Evolutionary conservation across 2,329 filamentous ascomycete species (phyloP), one percentile per base, ranked within the genome.

Genomic region (Berkeleyomyces rouxiae): DNA sequence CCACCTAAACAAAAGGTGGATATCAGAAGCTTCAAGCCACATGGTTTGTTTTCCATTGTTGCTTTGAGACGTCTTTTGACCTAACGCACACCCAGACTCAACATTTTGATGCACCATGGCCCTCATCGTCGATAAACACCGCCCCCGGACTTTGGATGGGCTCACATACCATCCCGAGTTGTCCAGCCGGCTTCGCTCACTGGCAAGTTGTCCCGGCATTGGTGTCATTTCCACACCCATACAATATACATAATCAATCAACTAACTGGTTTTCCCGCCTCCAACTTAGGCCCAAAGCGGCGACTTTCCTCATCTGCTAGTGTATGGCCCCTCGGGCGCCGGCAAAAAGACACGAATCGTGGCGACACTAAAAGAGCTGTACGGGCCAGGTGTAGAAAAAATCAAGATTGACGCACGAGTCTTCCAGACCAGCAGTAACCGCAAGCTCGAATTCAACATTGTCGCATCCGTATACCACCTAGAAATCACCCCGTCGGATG

Each of bases 381-480:
- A 93, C 73, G 93, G 93, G 0, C 86, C 92, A 0, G 92, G 93
- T 51, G 93, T 96, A n/a, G 95, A 99, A 71, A 97, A 96, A 80
- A 99, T 99, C 80, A 97, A 97, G 77, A 97, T 99, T 75, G 93
- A 99, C 72, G 89, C 90, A 10, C 88, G 93, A 67, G 87, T 96
- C 64, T 99, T 99, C 77, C 91, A 96, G 74, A 97, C 93, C 0
- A 91, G 84, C 31, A 87, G 86, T 71, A 97, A 96, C 74, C 90
- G 93, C 72, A 99, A 99, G 75, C 86, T 99, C 69, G 93, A 99
- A 75, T 99, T 99, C 82, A 99, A 96, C 76, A 95, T 99, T 67
- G 93, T 99, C 62, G 85, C 91, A 53, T 97, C 92, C 0, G 85
- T 96, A 67, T 99, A 99, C 76, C 93, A 99, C 74, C 85, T 99